These are phyloP conservation scores for Corinectria fuckeliana DNA, from an alignment of 2,329 filamentous ascomycete genomes.

Conservation along the genomic window DNA sequence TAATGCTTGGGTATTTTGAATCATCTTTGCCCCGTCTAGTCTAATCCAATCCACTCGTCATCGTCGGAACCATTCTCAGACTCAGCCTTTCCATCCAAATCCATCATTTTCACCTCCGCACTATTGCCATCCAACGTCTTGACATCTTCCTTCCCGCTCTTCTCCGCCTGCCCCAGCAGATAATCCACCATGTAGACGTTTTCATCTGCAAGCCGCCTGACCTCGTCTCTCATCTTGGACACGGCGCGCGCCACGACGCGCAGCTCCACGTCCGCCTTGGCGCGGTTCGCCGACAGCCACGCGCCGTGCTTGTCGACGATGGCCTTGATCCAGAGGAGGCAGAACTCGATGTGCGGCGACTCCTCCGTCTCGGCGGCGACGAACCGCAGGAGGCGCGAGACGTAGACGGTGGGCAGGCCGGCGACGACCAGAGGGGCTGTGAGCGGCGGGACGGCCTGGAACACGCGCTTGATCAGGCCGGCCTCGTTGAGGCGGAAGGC, in stretches of 20 bases:
- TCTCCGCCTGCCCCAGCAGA: constrained; percentile 61
- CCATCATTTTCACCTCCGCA: constrained; percentile 41
- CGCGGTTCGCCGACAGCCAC: constrained; percentile 81
- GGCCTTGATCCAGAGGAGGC: constrained; percentile 89
- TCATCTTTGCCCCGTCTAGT: constrained; percentile 44
- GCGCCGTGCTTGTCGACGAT: constrained; percentile 82
- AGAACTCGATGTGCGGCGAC: constrained; percentile 93
- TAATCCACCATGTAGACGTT: constrained; percentile 92
- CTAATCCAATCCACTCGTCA: constrained; percentile 57
- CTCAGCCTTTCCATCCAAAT: constrained; percentile 42
- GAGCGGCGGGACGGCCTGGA: constrained; percentile 77
- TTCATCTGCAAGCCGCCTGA: constrained; percentile 83
- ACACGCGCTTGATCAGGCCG: constrained; percentile 81
- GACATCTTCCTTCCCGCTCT: constrained; percentile 34
- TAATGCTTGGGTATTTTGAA: constrained; percentile 35
- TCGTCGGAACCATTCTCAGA: constrained; percentile 47
- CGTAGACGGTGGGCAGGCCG: constrained; percentile 83
- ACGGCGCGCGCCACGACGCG: constrained; percentile 83
- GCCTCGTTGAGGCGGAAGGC: constrained; percentile 93
- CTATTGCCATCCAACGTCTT: constrained; percentile 30
- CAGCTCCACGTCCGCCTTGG: constrained; percentile 82
- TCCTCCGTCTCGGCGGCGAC: constrained; percentile 88
- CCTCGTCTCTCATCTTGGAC: constrained; percentile 78
- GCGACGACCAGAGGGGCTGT: constrained; percentile 81
- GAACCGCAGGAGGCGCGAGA: constrained; percentile 83